Conservation (phyloP, 768 basidiomycete genomes). For the Hericium rajendrae region DNA sequence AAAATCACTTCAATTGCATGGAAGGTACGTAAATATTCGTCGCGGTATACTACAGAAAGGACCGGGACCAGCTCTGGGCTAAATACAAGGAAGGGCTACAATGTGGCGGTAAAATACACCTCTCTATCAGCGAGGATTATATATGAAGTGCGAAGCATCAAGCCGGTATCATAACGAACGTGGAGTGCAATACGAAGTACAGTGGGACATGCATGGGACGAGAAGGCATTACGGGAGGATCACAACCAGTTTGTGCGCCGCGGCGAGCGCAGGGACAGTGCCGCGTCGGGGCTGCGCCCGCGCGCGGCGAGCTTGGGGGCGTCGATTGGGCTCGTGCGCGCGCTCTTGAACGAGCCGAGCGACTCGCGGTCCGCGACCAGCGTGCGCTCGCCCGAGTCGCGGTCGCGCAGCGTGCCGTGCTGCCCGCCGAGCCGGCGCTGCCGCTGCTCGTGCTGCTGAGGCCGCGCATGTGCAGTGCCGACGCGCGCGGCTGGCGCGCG, state of each 20-base stretch:
- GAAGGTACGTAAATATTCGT: too few relatives aligned
- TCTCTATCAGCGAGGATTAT: background rate
- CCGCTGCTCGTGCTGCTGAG: slow-evolving; percentile 25
- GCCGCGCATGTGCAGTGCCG: slow-evolving; percentile 35
- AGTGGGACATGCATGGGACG: background rate
- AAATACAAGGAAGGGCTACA: background rate
- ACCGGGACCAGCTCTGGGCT: background rate
- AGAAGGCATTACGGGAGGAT: background rate
- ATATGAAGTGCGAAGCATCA: background rate
- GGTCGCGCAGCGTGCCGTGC: slow-evolving; percentile 52
- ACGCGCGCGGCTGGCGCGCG: slow-evolving; percentile 28
- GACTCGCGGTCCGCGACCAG: slow-evolving; percentile 11
- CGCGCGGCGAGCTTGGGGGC: background rate
- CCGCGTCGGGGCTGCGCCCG: too few relatives aligned
- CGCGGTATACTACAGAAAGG: background rate
- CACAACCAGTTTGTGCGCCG: background rate
- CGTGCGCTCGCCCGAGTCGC: slow-evolving; percentile 25
- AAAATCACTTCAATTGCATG: too few relatives aligned
- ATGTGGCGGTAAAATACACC: background rate
- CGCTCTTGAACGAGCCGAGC: slow-evolving; percentile 2
- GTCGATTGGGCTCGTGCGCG: background rate
- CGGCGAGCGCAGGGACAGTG: background rate
- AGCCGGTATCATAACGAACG: background rate
- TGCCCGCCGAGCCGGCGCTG: slow-evolving; percentile 49
- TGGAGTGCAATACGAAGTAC: background rate